Evolutionary conservation across 2,329 filamentous ascomycete genomes (phyloP).

Genomic region (Fusarium nodosum): DNA sequence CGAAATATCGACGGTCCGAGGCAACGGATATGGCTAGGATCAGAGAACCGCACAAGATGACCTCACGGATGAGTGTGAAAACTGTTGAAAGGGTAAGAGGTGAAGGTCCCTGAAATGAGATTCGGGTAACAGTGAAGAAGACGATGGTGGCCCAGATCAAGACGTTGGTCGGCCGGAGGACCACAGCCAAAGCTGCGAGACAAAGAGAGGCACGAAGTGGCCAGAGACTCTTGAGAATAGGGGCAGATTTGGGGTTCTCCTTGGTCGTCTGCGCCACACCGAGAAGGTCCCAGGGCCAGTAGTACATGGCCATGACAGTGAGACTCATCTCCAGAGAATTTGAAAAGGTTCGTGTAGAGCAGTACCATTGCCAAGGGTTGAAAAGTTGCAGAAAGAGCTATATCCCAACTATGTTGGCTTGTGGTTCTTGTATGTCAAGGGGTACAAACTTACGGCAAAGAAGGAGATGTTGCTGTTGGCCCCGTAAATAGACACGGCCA

Average conservation of each 20-base stretch:
- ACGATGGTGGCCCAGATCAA: conserved; percentile 84
- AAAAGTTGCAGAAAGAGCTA: conserved; percentile 57
- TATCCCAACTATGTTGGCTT: neutral
- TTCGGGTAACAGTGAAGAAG: conserved; percentile 59
- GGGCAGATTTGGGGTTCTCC: conserved; percentile 55
- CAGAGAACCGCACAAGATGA: conserved; percentile 71
- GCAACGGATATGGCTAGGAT: conserved; percentile 74
- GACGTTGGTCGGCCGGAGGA: conserved; percentile 89
- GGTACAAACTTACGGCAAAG: conserved; percentile 71
- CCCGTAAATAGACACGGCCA: conserved; percentile 82
- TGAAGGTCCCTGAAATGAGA: conserved; percentile 55
- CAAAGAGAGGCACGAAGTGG: conserved; percentile 71
- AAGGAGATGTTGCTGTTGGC: conserved; percentile 71
- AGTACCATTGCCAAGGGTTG: conserved; percentile 92
- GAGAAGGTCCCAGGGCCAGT: conserved; percentile 88
- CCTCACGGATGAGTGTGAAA: conserved; percentile 72
- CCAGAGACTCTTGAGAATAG: conserved; percentile 47
- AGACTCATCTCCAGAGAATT: conserved; percentile 94
- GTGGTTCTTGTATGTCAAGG: neutral
- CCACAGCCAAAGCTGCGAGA: conserved; percentile 83
- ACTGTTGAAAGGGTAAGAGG: conserved; percentile 61
- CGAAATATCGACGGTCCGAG: conserved; percentile 85
- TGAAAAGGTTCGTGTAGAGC: conserved; percentile 91
- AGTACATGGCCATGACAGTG: conserved; percentile 81
- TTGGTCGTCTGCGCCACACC: conserved; percentile 57